Conservation (phyloP, 129 eudicot species). For the sunflower (Helianthus annuus) region DNA sequence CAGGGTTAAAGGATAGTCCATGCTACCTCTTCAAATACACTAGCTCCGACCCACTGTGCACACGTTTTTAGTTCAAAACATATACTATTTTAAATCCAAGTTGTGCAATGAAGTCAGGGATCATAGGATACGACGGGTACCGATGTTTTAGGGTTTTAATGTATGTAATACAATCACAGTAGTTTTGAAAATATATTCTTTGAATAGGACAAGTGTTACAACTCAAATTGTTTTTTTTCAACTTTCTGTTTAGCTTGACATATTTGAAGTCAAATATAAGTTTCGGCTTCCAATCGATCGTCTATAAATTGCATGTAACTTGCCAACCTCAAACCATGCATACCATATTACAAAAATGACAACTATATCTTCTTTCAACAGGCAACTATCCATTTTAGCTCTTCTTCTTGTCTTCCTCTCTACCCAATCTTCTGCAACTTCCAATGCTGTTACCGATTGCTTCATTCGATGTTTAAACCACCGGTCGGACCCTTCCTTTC, state of each 20-base stretch:
- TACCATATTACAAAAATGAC: neutral
- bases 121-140: neutral
- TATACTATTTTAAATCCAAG: no score
- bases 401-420: constrained; percentile 8
- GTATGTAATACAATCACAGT: neutral
- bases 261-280: neutral
- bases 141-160: neutral
- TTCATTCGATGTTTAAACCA: constrained; percentile 7
- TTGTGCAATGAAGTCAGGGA: no score
- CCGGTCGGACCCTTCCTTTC: constrained; percentile 8
- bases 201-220: neutral
- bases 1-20: no score
- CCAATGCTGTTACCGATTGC: neutral
- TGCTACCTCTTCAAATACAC: no score
- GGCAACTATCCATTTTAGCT: neutral
- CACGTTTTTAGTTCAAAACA: no score
- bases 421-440: constrained; percentile 10
- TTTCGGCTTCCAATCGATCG: neutral
- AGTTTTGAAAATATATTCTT: no score
- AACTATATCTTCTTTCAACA: neutral
- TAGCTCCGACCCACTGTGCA: no score
- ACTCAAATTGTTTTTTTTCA: no score
- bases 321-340: neutral
- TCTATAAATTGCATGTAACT: neutral
- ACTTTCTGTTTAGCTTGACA: neutral